Evolutionary conservation across 495 filamentous ascomycete genomes (phyloP).

Genomic region (Penicillium waksmanii): DNA sequence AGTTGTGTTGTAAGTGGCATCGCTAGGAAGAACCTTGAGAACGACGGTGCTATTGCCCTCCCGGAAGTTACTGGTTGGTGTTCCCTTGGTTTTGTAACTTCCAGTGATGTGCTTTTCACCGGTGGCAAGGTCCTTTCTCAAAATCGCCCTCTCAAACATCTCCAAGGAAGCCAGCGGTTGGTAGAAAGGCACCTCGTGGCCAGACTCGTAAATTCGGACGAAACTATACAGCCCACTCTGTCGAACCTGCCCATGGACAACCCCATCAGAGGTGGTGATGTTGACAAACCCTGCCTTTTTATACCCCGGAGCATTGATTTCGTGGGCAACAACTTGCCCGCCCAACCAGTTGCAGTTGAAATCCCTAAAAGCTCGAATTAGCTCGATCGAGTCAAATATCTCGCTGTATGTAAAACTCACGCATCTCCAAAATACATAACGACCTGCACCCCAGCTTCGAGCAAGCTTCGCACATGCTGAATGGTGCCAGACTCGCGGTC

Average conservation of each 20-base stretch:
- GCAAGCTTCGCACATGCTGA: slow-evolving; percentile 50
- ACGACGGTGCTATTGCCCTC: slow-evolving; percentile 63
- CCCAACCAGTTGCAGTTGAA: slow-evolving; percentile 68
- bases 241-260: slow-evolving; percentile 66
- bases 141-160: slow-evolving; percentile 61
- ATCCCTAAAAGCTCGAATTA: slow-evolving; percentile 35
- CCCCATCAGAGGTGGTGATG: slow-evolving; percentile 55
- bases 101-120: slow-evolving; percentile 42
- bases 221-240: slow-evolving; percentile 73
- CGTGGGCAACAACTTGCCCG: slow-evolving; percentile 51
- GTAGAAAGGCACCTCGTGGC: slow-evolving; percentile 73
- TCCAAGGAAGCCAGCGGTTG: slow-evolving; percentile 64
- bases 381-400: not conserved
- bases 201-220: slow-evolving; percentile 68
- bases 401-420: slow-evolving; percentile 11
- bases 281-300: slow-evolving; percentile 56
- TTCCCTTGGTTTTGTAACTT: slow-evolving; percentile 52
- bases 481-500: slow-evolving; percentile 54
- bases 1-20: slow-evolving; percentile 59
- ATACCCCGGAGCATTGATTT: slow-evolving; percentile 51
- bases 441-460: slow-evolving; percentile 57
- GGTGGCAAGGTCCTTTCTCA: slow-evolving; percentile 62
- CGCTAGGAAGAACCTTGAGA: slow-evolving; percentile 46
- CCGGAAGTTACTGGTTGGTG: slow-evolving; percentile 53
- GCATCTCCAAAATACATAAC: slow-evolving; percentile 64